Percentiles rank a stretch among this genome's conserved stretches.
Conservation (phyloP, 495 filamentous ascomycete genomes). For the Staphylotrichum longicolle region DNA sequence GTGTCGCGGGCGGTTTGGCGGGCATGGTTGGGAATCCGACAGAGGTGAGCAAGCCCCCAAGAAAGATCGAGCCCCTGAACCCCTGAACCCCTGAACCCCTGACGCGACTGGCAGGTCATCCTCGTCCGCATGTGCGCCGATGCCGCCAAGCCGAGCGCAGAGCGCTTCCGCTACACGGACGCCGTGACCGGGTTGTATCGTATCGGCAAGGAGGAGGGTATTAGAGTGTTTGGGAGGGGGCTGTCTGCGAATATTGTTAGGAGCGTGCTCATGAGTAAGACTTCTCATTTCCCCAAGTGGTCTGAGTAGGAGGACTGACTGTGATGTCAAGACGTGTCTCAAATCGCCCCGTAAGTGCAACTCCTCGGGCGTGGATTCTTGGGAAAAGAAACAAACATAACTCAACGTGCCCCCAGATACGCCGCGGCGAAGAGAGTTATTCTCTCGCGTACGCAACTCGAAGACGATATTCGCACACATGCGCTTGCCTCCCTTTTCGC, state of each 20-base stretch:
- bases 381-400: background rate
- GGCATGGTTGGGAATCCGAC: slow-evolving; percentile 78
- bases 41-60: slow-evolving; percentile 44
- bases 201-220: slow-evolving; percentile 37
- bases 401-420: slow-evolving; percentile 23
- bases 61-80: background rate
- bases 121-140: slow-evolving; percentile 79
- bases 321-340: slow-evolving; percentile 33
- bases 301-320: background rate
- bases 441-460: slow-evolving; percentile 27
- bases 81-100: background rate
- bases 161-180: slow-evolving; percentile 45
- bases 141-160: slow-evolving; percentile 62
- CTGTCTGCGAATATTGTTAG: slow-evolving; percentile 39
- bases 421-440: slow-evolving; percentile 34
- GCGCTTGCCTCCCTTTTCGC: slow-evolving; percentile 37
- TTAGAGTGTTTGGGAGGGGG: slow-evolving; percentile 37
- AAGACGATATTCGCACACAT: slow-evolving; percentile 39
- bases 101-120: slow-evolving; percentile 33
- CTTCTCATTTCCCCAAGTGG: background rate
- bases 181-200: slow-evolving; percentile 34
- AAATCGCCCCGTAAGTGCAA: slow-evolving; percentile 36
- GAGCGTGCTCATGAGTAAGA: slow-evolving; percentile 44
- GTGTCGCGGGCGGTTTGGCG: slow-evolving; percentile 64
- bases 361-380: background rate